A percentile compares a stretch with the other conserved stretches of the same genome.
Conservation (phyloP, 306 rosid genomes). For the Datisca glomerata region DNA sequence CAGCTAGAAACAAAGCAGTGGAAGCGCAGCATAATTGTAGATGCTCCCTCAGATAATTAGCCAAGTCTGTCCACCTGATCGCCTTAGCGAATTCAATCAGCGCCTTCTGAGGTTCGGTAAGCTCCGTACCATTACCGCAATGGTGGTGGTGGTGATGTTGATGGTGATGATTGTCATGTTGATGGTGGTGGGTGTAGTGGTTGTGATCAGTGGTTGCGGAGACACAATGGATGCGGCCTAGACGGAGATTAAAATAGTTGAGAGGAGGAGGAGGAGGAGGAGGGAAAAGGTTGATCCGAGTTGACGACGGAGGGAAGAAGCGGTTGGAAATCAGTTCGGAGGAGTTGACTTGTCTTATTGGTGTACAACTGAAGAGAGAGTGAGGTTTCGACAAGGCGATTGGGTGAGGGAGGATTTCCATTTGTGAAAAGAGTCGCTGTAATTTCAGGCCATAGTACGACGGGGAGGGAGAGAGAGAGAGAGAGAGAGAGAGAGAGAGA, state of each 20-base stretch:
- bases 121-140: constrained; percentile 25
- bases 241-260: constrained; percentile 20
- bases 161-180: constrained; percentile 14
- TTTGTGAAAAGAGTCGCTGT: neutral
- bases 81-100: constrained; percentile 60
- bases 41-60: constrained; percentile 65
- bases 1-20: constrained; percentile 53
- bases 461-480: too few relatives aligned
- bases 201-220: constrained; percentile 23
- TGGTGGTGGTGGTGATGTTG: constrained; percentile 35
- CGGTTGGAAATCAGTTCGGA: constrained; percentile 17
- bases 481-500: too few relatives aligned
- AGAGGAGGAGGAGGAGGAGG: constrained; percentile 7
- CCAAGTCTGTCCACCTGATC: constrained; percentile 65
- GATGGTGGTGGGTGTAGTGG: constrained; percentile 12
- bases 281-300: constrained; percentile 23
- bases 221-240: constrained; percentile 22
- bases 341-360: constrained; percentile 17
- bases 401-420: constrained; percentile 10
- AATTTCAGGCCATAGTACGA: constrained; percentile 23
- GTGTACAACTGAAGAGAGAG: constrained; percentile 17
- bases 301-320: constrained; percentile 12
- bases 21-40: constrained; percentile 77
- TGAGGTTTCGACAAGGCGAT: constrained; percentile 16
- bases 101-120: constrained; percentile 50